Evolutionary conservation across 345 rosid species (phyloP).

Genomic region (Moricandia arvensis): DNA sequence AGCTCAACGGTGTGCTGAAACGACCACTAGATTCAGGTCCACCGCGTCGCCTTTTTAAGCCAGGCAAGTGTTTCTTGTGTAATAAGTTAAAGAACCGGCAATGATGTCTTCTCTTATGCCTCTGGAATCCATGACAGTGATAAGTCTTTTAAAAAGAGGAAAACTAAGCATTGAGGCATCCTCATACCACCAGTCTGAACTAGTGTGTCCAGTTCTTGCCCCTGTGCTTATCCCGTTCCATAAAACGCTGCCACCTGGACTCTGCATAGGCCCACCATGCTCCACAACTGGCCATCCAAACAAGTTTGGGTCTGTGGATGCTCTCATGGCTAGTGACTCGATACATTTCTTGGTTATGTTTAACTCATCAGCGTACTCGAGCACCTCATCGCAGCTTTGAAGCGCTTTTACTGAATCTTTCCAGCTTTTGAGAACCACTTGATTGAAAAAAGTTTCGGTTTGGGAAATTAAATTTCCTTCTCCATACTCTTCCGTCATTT

Average conservation of each 20-base stretch:
- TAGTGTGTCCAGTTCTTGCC: conserved; percentile 69
- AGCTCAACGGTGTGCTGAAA: conserved; percentile 47
- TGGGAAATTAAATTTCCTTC: conserved; percentile 77
- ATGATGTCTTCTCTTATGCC: conserved; percentile 76
- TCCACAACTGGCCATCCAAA: conserved; percentile 95
- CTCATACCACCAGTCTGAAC: conserved; percentile 96
- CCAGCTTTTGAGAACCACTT: conserved; percentile 83
- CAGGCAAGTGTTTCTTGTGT: conserved; percentile 80
- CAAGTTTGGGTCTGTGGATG: conserved; percentile 79
- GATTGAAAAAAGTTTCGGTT: conserved; percentile 86
- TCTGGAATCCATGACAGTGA: conserved; percentile 67
- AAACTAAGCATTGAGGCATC: conserved; percentile 78
- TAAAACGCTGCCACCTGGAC: conserved; percentile 91
- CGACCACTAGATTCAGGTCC: conserved; percentile 64
- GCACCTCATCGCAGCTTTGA: conserved; percentile 76
- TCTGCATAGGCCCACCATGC: conserved; percentile 92
- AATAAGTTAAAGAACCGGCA: conserved; percentile 68
- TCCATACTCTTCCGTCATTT: conserved; percentile 93
- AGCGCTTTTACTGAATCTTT: conserved; percentile 83
- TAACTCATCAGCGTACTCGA: conserved; percentile 65
- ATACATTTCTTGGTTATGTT: conserved; percentile 74
- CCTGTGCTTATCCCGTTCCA: conserved; percentile 99
- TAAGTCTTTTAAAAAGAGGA: conserved; percentile 71
- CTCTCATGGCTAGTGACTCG: conserved; percentile 71
- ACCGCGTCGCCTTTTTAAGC: conserved; percentile 73